Evolutionary conservation across 2,329 filamentous ascomycete genomes (phyloP), one percentile per base, ranked within the genome.

Genomic region (Incumbomyces delicatus): DNA sequence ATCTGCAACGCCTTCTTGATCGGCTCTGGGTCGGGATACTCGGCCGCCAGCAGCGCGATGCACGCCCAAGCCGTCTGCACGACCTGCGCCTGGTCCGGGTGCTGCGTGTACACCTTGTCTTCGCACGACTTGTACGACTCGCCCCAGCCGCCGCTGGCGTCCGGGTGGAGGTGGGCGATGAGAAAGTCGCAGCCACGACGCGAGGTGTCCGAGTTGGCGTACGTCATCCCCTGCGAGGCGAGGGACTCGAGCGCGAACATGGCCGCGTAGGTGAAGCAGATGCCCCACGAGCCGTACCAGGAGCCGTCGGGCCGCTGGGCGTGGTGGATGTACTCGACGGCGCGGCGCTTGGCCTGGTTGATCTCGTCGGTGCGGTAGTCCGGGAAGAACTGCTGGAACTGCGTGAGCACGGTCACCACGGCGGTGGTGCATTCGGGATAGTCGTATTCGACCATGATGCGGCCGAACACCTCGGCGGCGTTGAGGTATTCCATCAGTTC

Each of bases 361-460:
- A 98, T 90, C 50, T 96, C 90, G 0, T 75, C 65, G 0, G 76
- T 62, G 41, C 90, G 78, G 64, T 98, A 94, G 22, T 83, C 71
- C 0, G 90, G 87, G 72, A 87, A 94, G 63, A 85, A 75, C 58
- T 83, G 76, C 54, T 78, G 77, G 71, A 96, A 96, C 1, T 90
- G 73, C 3, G 83, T 84, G 16, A 98, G 72, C 0, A 86, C 88
- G 1, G 87, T 95, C 2, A 98, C 85, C 27, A 88, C 87, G 1
- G 92, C 89, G 2, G 92, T 96, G 0, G 92, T 98, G 70, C 92
- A 98, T 65, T 98, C 92, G 0, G 90, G 88, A 60, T 98, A 96
- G 63, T 95, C 87, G 63, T 98, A 98, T 61, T 96, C 90, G 45
- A 98, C 83, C 92, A 98, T 98, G 68, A 98, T 98, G 16, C 82